phyloP scores from a whole-genome alignment of 495 filamentous ascomycete species.

The Trichocladium antarcticum region DNA sequence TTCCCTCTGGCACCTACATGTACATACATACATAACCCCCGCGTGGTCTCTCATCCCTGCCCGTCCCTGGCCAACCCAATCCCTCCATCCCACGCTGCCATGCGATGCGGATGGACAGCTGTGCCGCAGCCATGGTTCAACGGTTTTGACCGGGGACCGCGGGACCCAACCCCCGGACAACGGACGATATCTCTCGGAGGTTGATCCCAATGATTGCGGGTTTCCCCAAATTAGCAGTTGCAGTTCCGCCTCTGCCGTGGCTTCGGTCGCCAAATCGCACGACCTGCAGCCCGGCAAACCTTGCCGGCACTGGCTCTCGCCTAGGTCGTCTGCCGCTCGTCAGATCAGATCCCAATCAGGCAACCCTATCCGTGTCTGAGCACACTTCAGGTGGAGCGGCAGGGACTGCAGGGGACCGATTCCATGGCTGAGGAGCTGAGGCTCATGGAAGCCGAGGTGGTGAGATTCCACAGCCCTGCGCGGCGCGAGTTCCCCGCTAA shows the following conservation, averaged over 20 bases:
- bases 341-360: not conserved
- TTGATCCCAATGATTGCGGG: not conserved
- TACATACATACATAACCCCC: not conserved
- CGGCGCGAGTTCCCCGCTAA: not conserved
- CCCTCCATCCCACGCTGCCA: constrained; percentile 4
- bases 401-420: no score
- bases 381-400: not conserved
- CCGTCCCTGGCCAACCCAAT: not conserved
- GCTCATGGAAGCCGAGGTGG: not conserved
- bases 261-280: not conserved
- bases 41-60: not conserved
- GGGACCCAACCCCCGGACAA: not conserved
- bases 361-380: not conserved
- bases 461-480: not conserved
- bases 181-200: not conserved
- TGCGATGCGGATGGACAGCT: not conserved
- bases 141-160: not conserved
- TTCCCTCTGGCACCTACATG: no score
- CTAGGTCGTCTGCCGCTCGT: no score
- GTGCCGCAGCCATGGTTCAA: constrained; percentile 8
- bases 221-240: not conserved
- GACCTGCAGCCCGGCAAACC: not conserved
- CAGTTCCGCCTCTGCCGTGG: not conserved
- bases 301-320: not conserved
- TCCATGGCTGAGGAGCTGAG: no score